phyloP scores from a whole-genome alignment of 2,329 filamentous ascomycete genomes.

The Penicillium crustosum region DNA sequence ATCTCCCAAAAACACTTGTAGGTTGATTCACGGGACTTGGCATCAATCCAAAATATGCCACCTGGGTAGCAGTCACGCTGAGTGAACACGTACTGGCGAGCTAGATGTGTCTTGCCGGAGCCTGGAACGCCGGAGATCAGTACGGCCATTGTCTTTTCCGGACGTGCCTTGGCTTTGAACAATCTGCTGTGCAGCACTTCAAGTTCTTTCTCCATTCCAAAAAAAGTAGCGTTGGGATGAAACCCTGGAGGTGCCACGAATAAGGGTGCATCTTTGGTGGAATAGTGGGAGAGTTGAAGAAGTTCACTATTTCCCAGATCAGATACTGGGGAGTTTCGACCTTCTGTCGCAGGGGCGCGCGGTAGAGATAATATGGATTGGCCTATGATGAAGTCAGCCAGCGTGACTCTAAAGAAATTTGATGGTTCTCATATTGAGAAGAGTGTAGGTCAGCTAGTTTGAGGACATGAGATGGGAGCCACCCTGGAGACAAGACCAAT shows the following conservation, averaged over 20 bases:
- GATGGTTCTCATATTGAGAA: constrained; percentile 10
- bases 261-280: constrained; percentile 30
- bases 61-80: constrained; percentile 61
- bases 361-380: constrained; percentile 27
- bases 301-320: constrained; percentile 26
- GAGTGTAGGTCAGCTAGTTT: constrained; percentile 18
- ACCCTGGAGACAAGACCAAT: constrained; percentile 8
- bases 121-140: constrained; percentile 65
- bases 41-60: constrained; percentile 69
- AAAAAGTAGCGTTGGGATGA: constrained; percentile 62
- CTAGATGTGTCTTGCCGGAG: constrained; percentile 68
- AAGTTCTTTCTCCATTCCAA: constrained; percentile 61
- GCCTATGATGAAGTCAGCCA: constrained; percentile 41
- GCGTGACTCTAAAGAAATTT: constrained; percentile 24
- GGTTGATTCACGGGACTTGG: constrained; percentile 59
- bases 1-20: constrained; percentile 66
- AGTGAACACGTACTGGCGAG: constrained; percentile 64
- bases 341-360: constrained; percentile 24
- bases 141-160: constrained; percentile 61
- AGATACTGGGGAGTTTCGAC: constrained; percentile 27
- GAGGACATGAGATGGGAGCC: constrained; percentile 21
- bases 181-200: constrained; percentile 60
- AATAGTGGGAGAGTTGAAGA: constrained; percentile 23
- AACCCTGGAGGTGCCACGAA: constrained; percentile 57
- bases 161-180: constrained; percentile 57